Conservation (phyloP, 169 alveolate genomes). For the Cystoisospora suis region DNA sequence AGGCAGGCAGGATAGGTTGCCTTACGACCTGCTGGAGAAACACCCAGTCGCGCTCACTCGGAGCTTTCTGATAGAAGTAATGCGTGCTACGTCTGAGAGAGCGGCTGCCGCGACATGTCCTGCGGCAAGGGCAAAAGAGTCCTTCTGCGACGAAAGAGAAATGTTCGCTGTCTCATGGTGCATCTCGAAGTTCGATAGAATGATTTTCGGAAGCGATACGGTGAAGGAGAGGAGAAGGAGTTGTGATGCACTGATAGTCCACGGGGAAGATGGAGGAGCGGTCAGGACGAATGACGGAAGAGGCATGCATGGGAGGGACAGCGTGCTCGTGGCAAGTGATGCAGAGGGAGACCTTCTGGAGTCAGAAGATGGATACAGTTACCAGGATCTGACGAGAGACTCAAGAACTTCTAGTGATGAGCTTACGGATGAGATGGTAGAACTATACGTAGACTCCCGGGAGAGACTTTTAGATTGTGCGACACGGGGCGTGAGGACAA, state of each 20-base stretch:
- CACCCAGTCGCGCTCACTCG: too few species aligned
- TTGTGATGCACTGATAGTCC: neutral
- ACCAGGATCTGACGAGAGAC: neutral
- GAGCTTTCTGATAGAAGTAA: neutral
- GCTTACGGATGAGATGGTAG: neutral
- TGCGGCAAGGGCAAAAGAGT: neutral
- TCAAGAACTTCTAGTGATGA: neutral
- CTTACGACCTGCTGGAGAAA: neutral
- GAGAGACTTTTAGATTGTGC: neutral
- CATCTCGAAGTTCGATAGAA: neutral
- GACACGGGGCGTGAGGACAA: neutral
- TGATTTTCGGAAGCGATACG: neutral
- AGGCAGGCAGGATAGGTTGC: neutral
- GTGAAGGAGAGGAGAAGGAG: neutral
- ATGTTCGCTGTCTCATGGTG: slow-evolving; percentile 23
- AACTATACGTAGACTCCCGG: neutral
- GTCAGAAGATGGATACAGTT: neutral
- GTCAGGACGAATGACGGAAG: too few species aligned
- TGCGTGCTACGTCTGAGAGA: neutral
- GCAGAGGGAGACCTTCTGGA: too few species aligned
- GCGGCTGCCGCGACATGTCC: neutral
- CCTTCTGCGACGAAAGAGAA: neutral
- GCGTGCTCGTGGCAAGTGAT: too few species aligned
- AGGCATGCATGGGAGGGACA: too few species aligned
- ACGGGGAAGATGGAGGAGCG: too few species aligned